phyloP scores from a whole-genome alignment of 768 basidiomycete genomes.

The Cystofilobasidium macerans region DNA sequence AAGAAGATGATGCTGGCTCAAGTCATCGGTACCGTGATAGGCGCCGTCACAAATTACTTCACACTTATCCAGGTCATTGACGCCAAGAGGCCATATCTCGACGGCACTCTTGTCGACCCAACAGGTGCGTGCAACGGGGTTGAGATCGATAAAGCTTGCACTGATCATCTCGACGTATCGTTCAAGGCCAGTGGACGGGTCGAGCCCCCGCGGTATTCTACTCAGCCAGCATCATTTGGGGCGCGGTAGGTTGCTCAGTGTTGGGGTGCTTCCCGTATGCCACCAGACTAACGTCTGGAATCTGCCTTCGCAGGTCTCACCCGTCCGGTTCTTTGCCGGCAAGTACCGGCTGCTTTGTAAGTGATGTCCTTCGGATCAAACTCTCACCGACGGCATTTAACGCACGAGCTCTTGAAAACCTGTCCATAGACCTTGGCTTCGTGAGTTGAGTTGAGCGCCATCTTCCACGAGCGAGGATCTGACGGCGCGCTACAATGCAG shows the following conservation, averaged over 20 bases:
- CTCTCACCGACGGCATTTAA: background rate
- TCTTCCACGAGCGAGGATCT: too few relatives aligned
- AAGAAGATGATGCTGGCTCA: constrained; percentile 38
- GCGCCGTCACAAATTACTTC: constrained; percentile 36
- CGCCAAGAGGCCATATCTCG: constrained; percentile 35
- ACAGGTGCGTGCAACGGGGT: background rate
- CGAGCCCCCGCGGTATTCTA: constrained; percentile 37
- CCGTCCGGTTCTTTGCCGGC: constrained; percentile 37
- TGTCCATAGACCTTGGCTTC: constrained; percentile 11
- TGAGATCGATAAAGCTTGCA: background rate
- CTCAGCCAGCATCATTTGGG: constrained; percentile 33
- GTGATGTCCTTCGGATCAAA: constrained; percentile 19
- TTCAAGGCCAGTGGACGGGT: constrained; percentile 37
- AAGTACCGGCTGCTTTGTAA: constrained; percentile 30
- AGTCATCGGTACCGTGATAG: constrained; percentile 35
- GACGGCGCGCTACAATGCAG: background rate
- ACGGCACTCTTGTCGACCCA: constrained; percentile 30
- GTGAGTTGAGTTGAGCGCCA: too few relatives aligned
- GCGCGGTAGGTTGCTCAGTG: background rate
- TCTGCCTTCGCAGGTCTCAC: constrained; percentile 35
- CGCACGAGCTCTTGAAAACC: too few relatives aligned
- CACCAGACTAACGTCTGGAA: background rate
- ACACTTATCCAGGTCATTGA: constrained; percentile 36
- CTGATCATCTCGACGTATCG: background rate
- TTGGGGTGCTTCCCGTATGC: background rate